Percentiles rank a stretch among this genome's conserved stretches.
phyloP scores from a whole-genome alignment of 208 protist genomes.

The Crithidia mellificae region DNA sequence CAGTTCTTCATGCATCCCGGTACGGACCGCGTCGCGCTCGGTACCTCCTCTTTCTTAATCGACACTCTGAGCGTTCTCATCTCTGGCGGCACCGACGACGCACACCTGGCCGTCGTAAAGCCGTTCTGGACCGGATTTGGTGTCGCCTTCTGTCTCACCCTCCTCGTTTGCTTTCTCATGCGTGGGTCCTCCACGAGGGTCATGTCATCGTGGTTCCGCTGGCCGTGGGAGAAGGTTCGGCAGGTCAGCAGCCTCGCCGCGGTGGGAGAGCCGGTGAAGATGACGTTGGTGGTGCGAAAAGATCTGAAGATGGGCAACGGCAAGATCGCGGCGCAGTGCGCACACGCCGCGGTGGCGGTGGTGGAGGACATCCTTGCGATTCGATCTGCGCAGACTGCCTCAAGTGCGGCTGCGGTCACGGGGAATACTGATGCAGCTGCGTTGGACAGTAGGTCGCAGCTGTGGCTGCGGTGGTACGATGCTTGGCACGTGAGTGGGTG shows the following conservation, averaged over 20 bases:
- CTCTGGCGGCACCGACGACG: not conserved
- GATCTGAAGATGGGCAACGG: slow-evolving; percentile 96
- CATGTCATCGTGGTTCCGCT: slow-evolving; percentile 12
- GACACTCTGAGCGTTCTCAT: slow-evolving; percentile 2
- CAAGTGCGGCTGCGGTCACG: not conserved
- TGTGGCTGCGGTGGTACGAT: slow-evolving; percentile 72
- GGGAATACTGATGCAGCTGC: no score
- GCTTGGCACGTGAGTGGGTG: slow-evolving; percentile 67
- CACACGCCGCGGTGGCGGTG: slow-evolving; percentile 92
- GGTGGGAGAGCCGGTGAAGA: slow-evolving; percentile 75
- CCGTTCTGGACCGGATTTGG: slow-evolving; percentile 20
- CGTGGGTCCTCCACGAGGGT: no score
- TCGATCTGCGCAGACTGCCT: slow-evolving; percentile 8
- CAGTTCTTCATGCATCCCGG: slow-evolving; percentile 9
- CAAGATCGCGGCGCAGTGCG: slow-evolving; percentile 96
- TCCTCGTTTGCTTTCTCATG: not conserved
- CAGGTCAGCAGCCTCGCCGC: slow-evolving; percentile 22
- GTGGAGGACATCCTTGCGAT: slow-evolving; percentile 61
- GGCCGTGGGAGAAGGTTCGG: slow-evolving; percentile 15
- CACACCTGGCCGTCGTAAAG: not conserved
- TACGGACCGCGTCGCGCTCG: slow-evolving; percentile 2
- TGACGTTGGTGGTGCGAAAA: slow-evolving; percentile 92
- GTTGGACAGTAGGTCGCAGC: slow-evolving; percentile 10
- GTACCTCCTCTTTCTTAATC: slow-evolving; percentile 1
- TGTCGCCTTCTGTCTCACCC: slow-evolving; percentile 11